phyloP scores from a whole-genome alignment of 2,329 filamentous ascomycete genomes.

The Xylogone sp. region DNA sequence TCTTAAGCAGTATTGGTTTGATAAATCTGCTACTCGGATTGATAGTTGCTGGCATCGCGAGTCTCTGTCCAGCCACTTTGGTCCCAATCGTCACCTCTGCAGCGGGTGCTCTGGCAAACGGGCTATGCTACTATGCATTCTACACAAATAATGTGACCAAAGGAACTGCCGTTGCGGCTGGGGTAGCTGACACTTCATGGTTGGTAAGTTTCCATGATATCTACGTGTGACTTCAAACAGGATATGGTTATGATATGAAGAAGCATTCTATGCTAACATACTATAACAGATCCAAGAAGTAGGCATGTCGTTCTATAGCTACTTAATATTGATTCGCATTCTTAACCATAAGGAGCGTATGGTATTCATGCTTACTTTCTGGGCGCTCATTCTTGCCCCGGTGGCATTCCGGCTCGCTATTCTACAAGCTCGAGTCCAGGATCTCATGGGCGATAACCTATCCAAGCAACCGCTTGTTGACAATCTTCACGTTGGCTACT shows the following conservation, averaged over 20 bases:
- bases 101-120: no score
- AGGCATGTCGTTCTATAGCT: no score
- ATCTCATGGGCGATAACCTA: conserved; percentile 22
- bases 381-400: conserved; percentile 51
- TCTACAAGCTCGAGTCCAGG: conserved; percentile 26
- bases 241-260: no score
- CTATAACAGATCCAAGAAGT: neutral
- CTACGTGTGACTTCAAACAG: no score
- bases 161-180: conserved; percentile 31
- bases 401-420: conserved; percentile 42
- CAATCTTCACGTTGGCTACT: conserved; percentile 38
- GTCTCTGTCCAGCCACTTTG: no score
- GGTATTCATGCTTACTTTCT: conserved; percentile 50
- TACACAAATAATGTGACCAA: conserved; percentile 10
- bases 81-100: no score
- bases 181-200: conserved; percentile 37
- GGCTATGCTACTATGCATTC: no score
- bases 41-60: no score
- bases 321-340: no score
- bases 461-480: conserved; percentile 31
- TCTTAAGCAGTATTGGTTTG: conserved; percentile 48
- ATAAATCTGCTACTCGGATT: no score
- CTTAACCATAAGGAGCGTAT: conserved; percentile 33
- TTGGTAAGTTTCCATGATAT: conserved; percentile 25
- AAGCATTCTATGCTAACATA: neutral